Conservation (phyloP, 495 filamentous ascomycete genomes). For the Aspergillus sclerotioniger region DNA sequence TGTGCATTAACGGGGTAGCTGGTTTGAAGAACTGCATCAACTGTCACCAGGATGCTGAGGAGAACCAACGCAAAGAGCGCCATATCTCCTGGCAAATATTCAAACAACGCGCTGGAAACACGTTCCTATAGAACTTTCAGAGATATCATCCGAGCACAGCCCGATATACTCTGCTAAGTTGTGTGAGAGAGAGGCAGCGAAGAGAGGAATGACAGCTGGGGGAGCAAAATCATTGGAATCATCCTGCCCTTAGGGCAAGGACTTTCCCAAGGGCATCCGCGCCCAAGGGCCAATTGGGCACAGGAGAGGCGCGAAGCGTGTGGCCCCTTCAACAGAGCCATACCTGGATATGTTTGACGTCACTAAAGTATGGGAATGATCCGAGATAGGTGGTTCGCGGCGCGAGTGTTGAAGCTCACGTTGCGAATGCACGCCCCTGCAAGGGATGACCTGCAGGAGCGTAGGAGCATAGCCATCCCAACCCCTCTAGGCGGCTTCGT, state of each 20-base stretch:
- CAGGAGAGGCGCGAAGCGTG: slow-evolving; percentile 37
- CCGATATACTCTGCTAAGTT: not conserved
- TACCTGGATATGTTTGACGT: slow-evolving; percentile 48
- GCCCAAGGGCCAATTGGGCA: slow-evolving; percentile 31
- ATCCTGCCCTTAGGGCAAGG: slow-evolving; percentile 21
- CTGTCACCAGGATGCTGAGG: slow-evolving; percentile 33
- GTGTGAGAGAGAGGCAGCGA: slow-evolving; percentile 14
- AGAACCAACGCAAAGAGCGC: slow-evolving; percentile 30
- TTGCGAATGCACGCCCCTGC: slow-evolving; percentile 33
- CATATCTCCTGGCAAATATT: slow-evolving; percentile 23
- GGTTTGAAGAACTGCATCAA: slow-evolving; percentile 46
- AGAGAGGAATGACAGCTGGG: slow-evolving; percentile 1
- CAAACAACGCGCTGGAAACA: slow-evolving; percentile 17
- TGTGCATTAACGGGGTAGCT: slow-evolving; percentile 75
- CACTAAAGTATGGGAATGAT: slow-evolving; percentile 42
- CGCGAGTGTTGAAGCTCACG: slow-evolving; percentile 28
- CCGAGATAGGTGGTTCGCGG: slow-evolving; percentile 16
- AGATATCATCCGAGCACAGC: slow-evolving; percentile 10
- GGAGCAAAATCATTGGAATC: slow-evolving; percentile 21
- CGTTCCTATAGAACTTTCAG: slow-evolving; percentile 1
- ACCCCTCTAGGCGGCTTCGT: slow-evolving; percentile 22
- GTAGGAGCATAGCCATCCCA: slow-evolving; percentile 27
- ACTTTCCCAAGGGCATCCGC: slow-evolving; percentile 27
- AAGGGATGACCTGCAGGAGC: slow-evolving; percentile 37
- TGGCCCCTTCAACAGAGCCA: slow-evolving; percentile 41